Evolutionary conservation across 2,329 filamentous ascomycete genomes (phyloP).

Genomic region (Sporothrix protearum): DNA sequence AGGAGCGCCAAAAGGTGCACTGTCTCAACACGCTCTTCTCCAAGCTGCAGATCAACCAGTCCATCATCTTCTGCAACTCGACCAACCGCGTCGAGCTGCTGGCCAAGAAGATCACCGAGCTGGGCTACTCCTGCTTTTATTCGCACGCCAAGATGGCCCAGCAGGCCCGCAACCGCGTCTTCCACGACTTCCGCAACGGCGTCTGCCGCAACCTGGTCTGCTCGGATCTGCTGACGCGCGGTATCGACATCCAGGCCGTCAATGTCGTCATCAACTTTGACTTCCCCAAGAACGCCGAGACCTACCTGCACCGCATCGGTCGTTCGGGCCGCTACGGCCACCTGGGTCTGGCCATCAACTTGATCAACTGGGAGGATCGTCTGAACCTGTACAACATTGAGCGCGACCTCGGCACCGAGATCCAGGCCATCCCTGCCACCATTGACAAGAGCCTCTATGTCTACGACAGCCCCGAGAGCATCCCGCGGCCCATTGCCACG

Average conservation of each 20-base stretch:
- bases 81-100: conserved; percentile 96
- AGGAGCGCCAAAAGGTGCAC: conserved; percentile 99
- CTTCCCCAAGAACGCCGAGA: conserved; percentile 98
- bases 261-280: conserved; percentile 99
- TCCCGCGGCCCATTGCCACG: conserved; percentile 72
- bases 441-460: conserved; percentile 99
- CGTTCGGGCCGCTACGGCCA: conserved; percentile 96
- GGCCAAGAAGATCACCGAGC: conserved; percentile 98
- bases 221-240: conserved; percentile 93
- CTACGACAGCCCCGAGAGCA: conserved; percentile 92
- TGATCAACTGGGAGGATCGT: conserved; percentile 99
- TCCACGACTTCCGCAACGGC: conserved; percentile 98
- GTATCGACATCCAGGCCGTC: conserved; percentile 98
- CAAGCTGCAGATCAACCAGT: conserved; percentile 99
- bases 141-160: conserved; percentile 98
- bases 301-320: conserved; percentile 96
- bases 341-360: conserved; percentile 93
- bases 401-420: conserved; percentile 93
- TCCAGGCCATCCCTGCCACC: conserved; percentile 86
- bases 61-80: conserved; percentile 99
- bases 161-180: conserved; percentile 93
- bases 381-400: conserved; percentile 99
- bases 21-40: conserved; percentile 98
- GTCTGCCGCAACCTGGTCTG: conserved; percentile 97
- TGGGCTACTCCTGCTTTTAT: conserved; percentile 99